Evolutionary conservation across 257 asterid species (phyloP).

Genomic region (Salvia splendens): DNA sequence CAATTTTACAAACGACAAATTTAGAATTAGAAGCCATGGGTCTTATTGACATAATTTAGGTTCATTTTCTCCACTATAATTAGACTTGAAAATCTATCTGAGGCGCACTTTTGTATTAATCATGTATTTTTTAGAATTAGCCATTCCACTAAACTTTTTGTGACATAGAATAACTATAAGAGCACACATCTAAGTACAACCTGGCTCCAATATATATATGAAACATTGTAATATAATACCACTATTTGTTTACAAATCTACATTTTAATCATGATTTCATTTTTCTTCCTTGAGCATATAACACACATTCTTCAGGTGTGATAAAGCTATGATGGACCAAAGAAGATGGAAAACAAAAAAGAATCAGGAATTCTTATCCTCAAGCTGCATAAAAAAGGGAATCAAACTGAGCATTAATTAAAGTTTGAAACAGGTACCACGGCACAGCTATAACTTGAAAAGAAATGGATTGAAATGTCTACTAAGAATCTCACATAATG

Average conservation of each 20-base stretch:
- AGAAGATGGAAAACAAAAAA: background rate
- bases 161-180: background rate
- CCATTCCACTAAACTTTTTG: background rate
- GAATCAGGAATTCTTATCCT: slow-evolving; percentile 33
- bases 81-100: background rate
- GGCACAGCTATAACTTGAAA: slow-evolving; percentile 25
- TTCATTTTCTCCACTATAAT: background rate
- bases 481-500: background rate
- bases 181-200: background rate
- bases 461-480: slow-evolving; percentile 24
- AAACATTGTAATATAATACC: slow-evolving; percentile 1
- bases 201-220: background rate
- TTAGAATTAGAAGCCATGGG: background rate
- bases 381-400: slow-evolving; percentile 32
- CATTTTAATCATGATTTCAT: background rate
- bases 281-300: background rate
- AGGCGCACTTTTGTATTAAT: background rate
- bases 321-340: background rate
- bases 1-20: background rate
- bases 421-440: slow-evolving; percentile 39
- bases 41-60: background rate
- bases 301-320: background rate
- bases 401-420: slow-evolving; percentile 36
- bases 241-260: background rate
- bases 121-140: background rate